Conservation (phyloP, 257 asterid species). For the Cynanchum wilfordii region DNA sequence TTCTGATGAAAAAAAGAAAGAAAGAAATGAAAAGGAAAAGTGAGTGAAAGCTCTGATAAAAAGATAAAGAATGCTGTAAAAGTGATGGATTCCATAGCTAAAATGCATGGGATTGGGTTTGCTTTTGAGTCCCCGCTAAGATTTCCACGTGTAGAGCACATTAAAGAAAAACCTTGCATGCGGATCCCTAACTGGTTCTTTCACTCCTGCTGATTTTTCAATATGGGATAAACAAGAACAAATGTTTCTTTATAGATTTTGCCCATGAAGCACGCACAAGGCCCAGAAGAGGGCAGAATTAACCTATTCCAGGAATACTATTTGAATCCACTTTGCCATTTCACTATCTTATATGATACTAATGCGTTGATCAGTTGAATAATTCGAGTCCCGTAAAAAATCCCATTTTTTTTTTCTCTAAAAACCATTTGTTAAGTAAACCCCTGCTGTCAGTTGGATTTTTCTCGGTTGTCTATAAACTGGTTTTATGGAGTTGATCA, state of each 20-base stretch:
- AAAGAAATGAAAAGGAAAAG: not conserved
- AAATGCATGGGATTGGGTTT: not conserved
- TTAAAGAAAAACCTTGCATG: slow-evolving; percentile 6
- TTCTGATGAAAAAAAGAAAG: not conserved
- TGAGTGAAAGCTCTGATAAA: not conserved
- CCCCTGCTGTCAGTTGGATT: not conserved
- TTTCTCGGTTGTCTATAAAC: not conserved
- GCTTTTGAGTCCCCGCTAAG: not conserved
- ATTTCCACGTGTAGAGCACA: slow-evolving; percentile 19
- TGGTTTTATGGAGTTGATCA: slow-evolving; percentile 32
- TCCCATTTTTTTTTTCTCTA: not conserved
- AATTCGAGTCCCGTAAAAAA: slow-evolving; percentile 1
- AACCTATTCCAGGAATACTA: not conserved
- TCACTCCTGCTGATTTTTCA: slow-evolving; percentile 10
- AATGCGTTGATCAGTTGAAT: not conserved
- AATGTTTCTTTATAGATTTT: slow-evolving; percentile 5
- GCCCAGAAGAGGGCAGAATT: not conserved
- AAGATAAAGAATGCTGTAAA: not conserved
- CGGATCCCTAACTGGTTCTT: not conserved
- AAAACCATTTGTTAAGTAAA: not conserved
- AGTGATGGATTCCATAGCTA: not conserved
- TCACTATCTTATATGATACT: not conserved
- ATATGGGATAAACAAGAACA: not conserved
- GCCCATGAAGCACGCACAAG: not conserved
- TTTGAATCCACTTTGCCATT: slow-evolving; percentile 2